Evolutionary conservation across 106 monocot species (phyloP).

Genomic region (Agapanthus africanus): DNA sequence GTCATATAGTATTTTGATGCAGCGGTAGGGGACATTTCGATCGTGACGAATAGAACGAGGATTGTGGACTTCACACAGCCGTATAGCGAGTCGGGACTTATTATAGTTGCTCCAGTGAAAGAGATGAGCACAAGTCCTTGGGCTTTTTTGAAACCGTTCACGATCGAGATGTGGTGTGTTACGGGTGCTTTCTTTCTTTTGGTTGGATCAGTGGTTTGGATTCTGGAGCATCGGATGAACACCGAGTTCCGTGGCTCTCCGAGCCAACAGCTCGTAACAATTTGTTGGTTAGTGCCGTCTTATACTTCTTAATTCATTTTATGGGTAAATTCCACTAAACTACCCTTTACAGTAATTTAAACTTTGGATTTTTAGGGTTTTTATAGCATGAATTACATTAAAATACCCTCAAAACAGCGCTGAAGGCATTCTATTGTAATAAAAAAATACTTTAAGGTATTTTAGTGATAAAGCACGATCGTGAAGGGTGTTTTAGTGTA

Average conservation of each 20-base stretch:
- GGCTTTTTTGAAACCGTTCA: constrained; percentile 85
- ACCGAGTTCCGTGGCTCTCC: constrained; percentile 84
- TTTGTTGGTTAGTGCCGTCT: constrained; percentile 42
- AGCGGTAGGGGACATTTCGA: constrained; percentile 74
- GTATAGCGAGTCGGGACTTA: constrained; percentile 63
- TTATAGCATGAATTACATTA: too few relatives aligned
- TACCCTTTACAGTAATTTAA: too few relatives aligned
- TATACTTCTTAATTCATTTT: not conserved
- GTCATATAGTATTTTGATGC: constrained; percentile 64
- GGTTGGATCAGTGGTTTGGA: constrained; percentile 69
- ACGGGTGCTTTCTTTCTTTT: constrained; percentile 59
- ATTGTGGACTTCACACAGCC: constrained; percentile 87
- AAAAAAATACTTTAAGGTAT: too few relatives aligned
- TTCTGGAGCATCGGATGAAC: constrained; percentile 83
- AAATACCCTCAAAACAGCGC: too few relatives aligned
- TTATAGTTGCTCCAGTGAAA: constrained; percentile 43
- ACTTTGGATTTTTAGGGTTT: too few relatives aligned
- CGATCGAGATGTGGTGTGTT: constrained; percentile 58
- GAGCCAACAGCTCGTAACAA: constrained; percentile 53
- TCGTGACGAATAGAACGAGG: constrained; percentile 58
- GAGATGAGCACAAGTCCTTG: constrained; percentile 41
- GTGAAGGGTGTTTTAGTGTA: too few relatives aligned
- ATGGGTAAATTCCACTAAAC: not conserved
- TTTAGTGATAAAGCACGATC: too few relatives aligned
- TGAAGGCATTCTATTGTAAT: too few relatives aligned